Evolutionary conservation across 164 flowering plant genomes (phyloP), one percentile per base, ranked within the genome.

Genomic region (Aristolochia fimbriata): DNA sequence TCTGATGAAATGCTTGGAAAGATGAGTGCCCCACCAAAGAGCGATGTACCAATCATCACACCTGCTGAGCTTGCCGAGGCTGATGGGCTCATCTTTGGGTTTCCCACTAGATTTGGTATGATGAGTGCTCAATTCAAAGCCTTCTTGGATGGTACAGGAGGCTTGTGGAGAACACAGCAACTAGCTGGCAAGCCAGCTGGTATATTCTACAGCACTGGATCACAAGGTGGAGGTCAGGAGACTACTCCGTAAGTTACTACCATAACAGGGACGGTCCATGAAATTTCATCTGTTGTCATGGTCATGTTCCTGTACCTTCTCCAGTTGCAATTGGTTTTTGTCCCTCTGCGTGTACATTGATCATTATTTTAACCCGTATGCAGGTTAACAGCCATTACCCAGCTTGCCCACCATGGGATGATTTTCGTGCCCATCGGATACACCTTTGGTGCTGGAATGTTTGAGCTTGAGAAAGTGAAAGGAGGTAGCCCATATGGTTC

Each of bases 381-480:
- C 74, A 89, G 96, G 45, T 74, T 89, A 82, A 89, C 97, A 27
- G 97, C 97, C 56, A 76, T 87, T 20, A 89, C 97, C 58, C 94
- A 89, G 75, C 74, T 89, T 63, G 91, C 80, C 70, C 97, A 89
- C 71, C 97, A 89, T 68, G 97, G 97, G 16, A 78, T 89, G 85
- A 75, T 87, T 16, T 89, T 78, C 71, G 94, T 89, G 33, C 96
- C 96, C 13, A 83, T 89, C 47, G 96, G 96, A 19, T 89, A 89
- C 76, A 89, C 97, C 51, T 89, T 85, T 69, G 97, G 97, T 11
- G 91, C 94, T 37, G 97, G 94, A 62, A 89, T 89, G 97, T 89
- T 85, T 53, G 92, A 89, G 71, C 76, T 89, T 88, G 95, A 87
- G 69, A 53, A 82, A 43, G 82, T 89, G 67, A 89, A 87, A 77